phyloP scores from a whole-genome alignment of 108 stramenopile species.

The Skeletonema grethae region DNA sequence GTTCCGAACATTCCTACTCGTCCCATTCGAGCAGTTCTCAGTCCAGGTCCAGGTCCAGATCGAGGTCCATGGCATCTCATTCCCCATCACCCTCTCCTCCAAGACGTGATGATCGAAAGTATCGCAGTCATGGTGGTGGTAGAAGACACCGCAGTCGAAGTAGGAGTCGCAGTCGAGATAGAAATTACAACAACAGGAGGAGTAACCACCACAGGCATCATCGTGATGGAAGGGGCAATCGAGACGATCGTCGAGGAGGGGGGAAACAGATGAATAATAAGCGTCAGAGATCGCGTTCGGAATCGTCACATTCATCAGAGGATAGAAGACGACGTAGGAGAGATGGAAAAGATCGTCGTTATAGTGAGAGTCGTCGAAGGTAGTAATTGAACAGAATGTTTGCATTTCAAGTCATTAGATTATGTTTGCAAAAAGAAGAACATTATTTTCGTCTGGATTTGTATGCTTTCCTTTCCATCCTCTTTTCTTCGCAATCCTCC shows the following conservation, averaged over 20 bases:
- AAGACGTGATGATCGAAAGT: slow-evolving; percentile 6
- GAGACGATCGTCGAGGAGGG: neutral
- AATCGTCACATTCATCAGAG: slow-evolving; percentile 2
- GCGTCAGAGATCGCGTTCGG: neutral
- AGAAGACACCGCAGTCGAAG: slow-evolving; percentile 13
- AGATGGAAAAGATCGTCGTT: neutral
- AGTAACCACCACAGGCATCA: neutral
- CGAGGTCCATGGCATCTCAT: neutral
- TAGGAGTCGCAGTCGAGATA: slow-evolving; percentile 8
- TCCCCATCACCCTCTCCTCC: neutral
- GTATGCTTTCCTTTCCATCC: no score
- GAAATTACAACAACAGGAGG: neutral
- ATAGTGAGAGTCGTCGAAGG: neutral
- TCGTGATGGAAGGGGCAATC: neutral
- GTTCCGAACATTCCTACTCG: neutral
- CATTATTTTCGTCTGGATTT: no score
- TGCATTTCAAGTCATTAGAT: no score
- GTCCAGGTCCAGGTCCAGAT: neutral
- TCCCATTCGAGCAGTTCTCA: neutral
- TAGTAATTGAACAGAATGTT: no score
- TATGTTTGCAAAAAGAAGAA: no score
- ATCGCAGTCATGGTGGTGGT: slow-evolving; percentile 10
- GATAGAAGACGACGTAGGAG: slow-evolving; percentile 1
- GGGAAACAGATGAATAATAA: neutral
- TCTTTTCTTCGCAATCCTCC: neutral